Evolutionary conservation across 2,329 filamentous ascomycete species (phyloP).

Genomic region (Alternaria viburni): DNA sequence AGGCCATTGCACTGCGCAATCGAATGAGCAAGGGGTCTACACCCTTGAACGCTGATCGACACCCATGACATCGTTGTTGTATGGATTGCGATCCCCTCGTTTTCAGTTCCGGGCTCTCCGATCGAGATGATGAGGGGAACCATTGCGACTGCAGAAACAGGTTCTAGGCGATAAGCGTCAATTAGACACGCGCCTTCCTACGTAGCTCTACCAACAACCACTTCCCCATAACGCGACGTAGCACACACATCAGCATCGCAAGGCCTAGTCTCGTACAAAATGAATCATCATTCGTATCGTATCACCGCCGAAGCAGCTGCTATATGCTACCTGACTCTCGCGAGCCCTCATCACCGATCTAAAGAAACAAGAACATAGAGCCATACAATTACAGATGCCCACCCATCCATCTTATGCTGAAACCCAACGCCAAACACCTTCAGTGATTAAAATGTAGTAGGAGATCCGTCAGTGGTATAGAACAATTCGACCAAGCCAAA

Average conservation of each 20-base stretch:
- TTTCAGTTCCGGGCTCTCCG: not conserved
- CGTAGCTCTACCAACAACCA: not conserved
- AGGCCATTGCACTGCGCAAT: not conserved
- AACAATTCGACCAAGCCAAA: slow-evolving; percentile 16
- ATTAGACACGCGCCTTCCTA: not conserved
- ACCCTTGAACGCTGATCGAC: not conserved
- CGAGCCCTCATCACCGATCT: slow-evolving; percentile 4
- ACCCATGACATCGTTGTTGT: not conserved
- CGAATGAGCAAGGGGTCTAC: not conserved
- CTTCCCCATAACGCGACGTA: not conserved
- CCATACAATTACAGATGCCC: slow-evolving; percentile 11
- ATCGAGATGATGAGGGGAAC: not conserved
- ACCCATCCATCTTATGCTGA: slow-evolving; percentile 3
- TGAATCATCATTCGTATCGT: not conserved
- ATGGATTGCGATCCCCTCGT: not conserved
- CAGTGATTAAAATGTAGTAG: not conserved
- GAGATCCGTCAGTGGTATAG: slow-evolving; percentile 21
- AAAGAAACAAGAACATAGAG: not conserved
- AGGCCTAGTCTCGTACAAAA: not conserved
- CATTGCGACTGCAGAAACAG: too few relatives aligned
- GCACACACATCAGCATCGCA: not conserved
- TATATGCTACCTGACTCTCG: slow-evolving; percentile 4
- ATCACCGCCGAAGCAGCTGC: not conserved
- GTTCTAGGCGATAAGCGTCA: not conserved
- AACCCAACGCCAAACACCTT: slow-evolving; percentile 2